phyloP scores from a whole-genome alignment of 345 rosid genomes.

The Eucalyptus cloeziana region DNA sequence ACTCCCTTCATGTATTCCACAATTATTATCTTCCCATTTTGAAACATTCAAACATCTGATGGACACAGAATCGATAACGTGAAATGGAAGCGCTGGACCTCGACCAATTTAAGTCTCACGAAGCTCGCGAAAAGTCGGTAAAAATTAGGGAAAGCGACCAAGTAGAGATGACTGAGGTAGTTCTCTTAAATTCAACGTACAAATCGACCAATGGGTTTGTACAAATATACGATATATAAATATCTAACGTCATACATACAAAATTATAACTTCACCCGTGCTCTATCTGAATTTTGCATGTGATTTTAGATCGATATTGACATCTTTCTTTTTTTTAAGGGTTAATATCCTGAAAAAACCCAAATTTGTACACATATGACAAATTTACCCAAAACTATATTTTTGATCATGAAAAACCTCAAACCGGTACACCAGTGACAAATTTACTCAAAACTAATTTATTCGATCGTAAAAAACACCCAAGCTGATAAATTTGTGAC shows the following conservation, averaged over 20 bases:
- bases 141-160: background rate
- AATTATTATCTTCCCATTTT: background rate
- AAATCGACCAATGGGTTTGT: background rate
- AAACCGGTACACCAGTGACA: too few relatives aligned
- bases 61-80: background rate
- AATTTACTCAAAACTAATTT: too few relatives aligned
- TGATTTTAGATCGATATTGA: background rate
- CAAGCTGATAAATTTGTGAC: too few relatives aligned
- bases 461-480: too few relatives aligned
- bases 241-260: background rate
- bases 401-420: too few relatives aligned
- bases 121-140: background rate
- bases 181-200: background rate
- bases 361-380: too few relatives aligned
- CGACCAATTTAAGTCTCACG: background rate
- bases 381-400: too few relatives aligned
- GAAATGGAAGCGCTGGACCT: background rate
- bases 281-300: background rate
- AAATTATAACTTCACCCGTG: background rate
- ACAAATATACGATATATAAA: rapidly evolving
- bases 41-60: background rate
- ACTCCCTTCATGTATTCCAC: background rate
- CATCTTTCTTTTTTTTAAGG: rapidly evolving
- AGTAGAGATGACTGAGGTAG: background rate
- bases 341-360: too few relatives aligned